Conservation (phyloP, 768 basidiomycete species). For the Phlegmacium glaucopus region DNA sequence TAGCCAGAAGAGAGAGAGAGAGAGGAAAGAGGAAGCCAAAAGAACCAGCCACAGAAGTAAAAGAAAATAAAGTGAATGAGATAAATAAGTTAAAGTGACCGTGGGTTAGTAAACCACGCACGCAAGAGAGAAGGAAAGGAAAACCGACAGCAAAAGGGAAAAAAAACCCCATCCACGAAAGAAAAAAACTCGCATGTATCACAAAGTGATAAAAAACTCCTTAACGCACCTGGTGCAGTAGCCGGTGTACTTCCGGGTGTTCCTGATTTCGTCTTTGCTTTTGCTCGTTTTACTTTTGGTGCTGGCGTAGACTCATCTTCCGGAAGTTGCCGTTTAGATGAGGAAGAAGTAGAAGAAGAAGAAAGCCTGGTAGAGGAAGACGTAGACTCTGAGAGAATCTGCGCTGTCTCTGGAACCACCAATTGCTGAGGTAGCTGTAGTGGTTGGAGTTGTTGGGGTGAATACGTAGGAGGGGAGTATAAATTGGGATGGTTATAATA, state of each 20-base stretch:
- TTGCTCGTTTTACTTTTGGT: constrained; percentile 30
- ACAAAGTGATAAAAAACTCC: constrained; percentile 8
- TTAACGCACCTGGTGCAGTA: constrained; percentile 20
- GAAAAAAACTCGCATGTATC: constrained; percentile 1
- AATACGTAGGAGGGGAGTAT: constrained; percentile 6
- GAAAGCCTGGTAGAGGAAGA: constrained; percentile 4
- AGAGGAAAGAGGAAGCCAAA: not conserved
- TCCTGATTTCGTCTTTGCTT: constrained; percentile 45
- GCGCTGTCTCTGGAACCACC: not conserved
- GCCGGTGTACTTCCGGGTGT: constrained; percentile 14
- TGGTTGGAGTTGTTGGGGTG: constrained; percentile 10
- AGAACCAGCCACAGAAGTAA: too few relatives aligned
- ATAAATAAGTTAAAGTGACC: too few relatives aligned
- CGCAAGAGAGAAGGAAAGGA: too few relatives aligned
- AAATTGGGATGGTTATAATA: constrained; percentile 24
- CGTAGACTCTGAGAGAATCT: constrained; percentile 1
- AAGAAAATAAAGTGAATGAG: too few relatives aligned
- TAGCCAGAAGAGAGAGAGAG: not conserved
- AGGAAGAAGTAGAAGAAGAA: constrained; percentile 5
- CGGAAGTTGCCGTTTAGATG: constrained; percentile 30
- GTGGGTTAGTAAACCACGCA: too few relatives aligned
- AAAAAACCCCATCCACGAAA: not conserved
- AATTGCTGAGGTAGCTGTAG: constrained; percentile 10
- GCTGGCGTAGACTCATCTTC: constrained; percentile 36
- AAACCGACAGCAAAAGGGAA: too few relatives aligned